Evolutionary conservation across 345 rosid genomes (phyloP).

Genomic region (Dovyalis caffra): DNA sequence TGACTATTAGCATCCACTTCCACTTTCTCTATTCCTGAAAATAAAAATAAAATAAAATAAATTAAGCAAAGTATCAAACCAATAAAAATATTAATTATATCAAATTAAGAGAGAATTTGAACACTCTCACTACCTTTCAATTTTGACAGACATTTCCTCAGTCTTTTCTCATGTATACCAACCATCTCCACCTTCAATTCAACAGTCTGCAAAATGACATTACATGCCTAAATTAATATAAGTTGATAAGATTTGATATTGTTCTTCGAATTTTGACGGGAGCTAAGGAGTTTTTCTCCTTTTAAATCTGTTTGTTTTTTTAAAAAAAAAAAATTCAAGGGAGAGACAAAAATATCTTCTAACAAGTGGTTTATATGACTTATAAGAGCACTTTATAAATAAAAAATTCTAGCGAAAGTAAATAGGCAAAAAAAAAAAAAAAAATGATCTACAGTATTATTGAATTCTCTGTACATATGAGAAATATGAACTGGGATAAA

Average conservation of each 20-base stretch:
- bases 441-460: too few relatives aligned
- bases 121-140: slow-evolving; percentile 26
- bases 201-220: slow-evolving; percentile 34
- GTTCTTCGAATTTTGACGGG: too few relatives aligned
- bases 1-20: slow-evolving; percentile 44
- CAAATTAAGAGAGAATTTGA: not conserved
- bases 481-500: too few relatives aligned
- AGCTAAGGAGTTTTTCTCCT: too few relatives aligned
- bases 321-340: too few relatives aligned
- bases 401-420: too few relatives aligned
- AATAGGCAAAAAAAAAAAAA: too few relatives aligned
- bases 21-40: slow-evolving; percentile 49
- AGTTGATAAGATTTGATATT: not conserved
- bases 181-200: slow-evolving; percentile 54
- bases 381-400: too few relatives aligned
- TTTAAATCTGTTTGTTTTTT: too few relatives aligned
- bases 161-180: slow-evolving; percentile 46
- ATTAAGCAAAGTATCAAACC: not conserved
- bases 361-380: too few relatives aligned
- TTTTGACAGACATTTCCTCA: slow-evolving; percentile 44
- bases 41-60: not conserved
- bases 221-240: not conserved
- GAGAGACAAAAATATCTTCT: too few relatives aligned
- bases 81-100: not conserved
- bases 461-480: too few relatives aligned